These are phyloP conservation scores for Fonsecaea pedrosoi DNA, from an alignment of 2,329 filamentous ascomycete species.

Conservation along the genomic window DNA sequence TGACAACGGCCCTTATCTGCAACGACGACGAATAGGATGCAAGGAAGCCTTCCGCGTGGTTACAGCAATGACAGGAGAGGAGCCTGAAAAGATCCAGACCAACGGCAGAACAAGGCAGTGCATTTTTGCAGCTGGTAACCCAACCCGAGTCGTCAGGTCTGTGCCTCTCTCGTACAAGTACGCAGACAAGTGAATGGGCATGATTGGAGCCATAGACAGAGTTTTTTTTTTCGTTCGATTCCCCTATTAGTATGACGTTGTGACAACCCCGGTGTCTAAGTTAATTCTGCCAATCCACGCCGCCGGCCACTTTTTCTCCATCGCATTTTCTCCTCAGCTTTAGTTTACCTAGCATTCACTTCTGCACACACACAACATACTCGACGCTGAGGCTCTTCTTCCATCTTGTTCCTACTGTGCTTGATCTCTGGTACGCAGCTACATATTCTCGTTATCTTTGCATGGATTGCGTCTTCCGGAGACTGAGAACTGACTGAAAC, in stretches of 20 bases:
- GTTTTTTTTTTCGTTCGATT: background rate
- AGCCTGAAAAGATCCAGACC: background rate
- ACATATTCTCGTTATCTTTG: background rate
- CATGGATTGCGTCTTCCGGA: background rate
- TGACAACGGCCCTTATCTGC: background rate
- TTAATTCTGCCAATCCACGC: conserved; percentile 15
- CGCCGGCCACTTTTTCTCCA: conserved; percentile 11
- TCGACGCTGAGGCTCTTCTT: background rate
- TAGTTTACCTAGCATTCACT: conserved; percentile 9
- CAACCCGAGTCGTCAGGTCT: background rate
- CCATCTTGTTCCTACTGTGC: background rate
- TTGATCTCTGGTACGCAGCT: conserved; percentile 1
- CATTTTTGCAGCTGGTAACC: background rate
- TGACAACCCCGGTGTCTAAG: background rate
- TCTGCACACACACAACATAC: conserved; percentile 5
- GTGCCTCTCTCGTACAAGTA: background rate
- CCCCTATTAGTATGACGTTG: conserved; percentile 13
- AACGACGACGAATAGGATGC: background rate
- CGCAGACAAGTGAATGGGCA: background rate
- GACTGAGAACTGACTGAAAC: conserved; percentile 13
- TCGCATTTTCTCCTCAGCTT: conserved; percentile 16
- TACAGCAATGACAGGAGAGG: background rate
- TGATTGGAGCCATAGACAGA: background rate
- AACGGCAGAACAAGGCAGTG: background rate
- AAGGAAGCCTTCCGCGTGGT: conserved; percentile 2